phyloP scores from a whole-genome alignment of 2,329 filamentous ascomycete genomes.

The Fusarium chuoi region DNA sequence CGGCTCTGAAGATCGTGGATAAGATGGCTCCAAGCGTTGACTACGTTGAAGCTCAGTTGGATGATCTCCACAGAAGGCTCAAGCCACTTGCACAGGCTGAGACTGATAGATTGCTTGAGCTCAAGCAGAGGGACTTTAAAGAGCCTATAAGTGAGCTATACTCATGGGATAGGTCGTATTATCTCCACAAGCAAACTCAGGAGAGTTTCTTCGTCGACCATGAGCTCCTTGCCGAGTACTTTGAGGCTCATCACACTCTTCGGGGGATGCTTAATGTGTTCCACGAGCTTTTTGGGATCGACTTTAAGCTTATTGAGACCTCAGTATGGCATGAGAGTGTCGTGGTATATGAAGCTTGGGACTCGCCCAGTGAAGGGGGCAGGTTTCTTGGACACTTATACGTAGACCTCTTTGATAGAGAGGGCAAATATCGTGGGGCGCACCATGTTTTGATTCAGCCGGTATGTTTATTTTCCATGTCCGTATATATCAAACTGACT shows the following conservation, averaged over 20 bases:
- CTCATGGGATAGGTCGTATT: not conserved
- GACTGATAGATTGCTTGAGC: not conserved
- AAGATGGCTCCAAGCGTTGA: not conserved
- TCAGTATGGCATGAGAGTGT: not conserved
- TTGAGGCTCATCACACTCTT: not conserved
- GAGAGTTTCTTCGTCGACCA: not conserved
- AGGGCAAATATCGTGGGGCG: not conserved
- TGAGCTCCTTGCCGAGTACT: not conserved
- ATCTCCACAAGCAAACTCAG: not conserved
- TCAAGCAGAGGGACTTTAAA: accelerated
- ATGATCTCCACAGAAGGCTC: not conserved
- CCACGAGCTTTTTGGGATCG: not conserved
- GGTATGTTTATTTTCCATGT: not conserved
- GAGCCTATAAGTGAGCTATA: not conserved
- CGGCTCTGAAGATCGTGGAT: not conserved
- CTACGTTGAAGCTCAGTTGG: not conserved
- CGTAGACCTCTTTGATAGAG: not conserved
- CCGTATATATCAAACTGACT: accelerated
- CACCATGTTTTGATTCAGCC: not conserved
- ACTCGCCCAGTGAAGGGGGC: not conserved
- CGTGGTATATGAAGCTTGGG: not conserved
- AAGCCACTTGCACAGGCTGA: not conserved
- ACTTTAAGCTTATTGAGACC: not conserved
- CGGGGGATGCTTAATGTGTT: not conserved
- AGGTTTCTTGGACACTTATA: not conserved